phyloP scores from a whole-genome alignment of 768 basidiomycete genomes.

The Mycena vulgaris region DNA sequence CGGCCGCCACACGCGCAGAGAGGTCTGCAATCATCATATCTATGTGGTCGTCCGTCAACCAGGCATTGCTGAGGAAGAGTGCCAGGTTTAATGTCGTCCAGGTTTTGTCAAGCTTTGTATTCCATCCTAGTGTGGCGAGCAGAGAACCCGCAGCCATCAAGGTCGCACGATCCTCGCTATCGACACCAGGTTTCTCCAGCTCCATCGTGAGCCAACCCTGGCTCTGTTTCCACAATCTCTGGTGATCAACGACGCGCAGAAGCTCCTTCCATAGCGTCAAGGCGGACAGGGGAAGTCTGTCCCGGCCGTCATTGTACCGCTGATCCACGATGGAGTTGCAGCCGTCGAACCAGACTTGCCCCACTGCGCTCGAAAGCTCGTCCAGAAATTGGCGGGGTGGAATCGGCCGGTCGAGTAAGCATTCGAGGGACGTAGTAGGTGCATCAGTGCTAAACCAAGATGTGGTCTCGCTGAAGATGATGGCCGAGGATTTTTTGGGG shows the following conservation, averaged over 20 bases:
- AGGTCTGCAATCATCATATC: slow-evolving; percentile 19
- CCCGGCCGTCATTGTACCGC: neutral
- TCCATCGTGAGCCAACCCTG: neutral
- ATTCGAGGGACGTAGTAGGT: neutral
- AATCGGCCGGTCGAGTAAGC: neutral
- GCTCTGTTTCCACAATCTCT: neutral
- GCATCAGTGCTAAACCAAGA: neutral
- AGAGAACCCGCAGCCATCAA: neutral
- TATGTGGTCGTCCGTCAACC: slow-evolving; percentile 6
- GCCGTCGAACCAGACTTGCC: slow-evolving; percentile 14
- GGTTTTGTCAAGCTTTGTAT: neutral
- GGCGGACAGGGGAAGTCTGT: neutral
- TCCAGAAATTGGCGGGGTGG: neutral
- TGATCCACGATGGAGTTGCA: neutral
- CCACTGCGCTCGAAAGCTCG: neutral
- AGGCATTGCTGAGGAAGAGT: neutral
- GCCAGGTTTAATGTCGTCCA: neutral
- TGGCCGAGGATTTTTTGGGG: neutral
- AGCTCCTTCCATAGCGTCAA: neutral
- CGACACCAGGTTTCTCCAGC: neutral
- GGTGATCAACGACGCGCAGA: neutral
- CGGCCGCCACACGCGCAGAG: slow-evolving; percentile 5
- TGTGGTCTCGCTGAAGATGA: neutral
- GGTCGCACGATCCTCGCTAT: neutral
- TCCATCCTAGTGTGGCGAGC: slow-evolving; percentile 12